A percentile compares a stretch with the other conserved stretches of the same genome.
These are phyloP conservation scores for Amanita exitialis DNA, from an alignment of 768 basidiomycete genomes.

Conservation along the genomic window DNA sequence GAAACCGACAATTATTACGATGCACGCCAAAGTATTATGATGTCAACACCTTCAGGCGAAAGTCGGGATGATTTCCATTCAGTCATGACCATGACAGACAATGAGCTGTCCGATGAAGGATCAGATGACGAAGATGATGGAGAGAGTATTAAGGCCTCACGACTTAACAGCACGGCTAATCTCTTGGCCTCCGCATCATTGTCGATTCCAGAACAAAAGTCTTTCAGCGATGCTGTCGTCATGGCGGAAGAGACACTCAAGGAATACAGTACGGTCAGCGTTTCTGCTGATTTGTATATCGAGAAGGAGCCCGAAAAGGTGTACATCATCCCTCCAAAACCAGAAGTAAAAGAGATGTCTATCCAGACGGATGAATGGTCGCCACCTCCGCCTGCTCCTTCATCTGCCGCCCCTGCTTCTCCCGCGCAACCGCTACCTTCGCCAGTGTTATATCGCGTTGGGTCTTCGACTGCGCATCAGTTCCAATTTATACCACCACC, in stretches of 20 bases:
- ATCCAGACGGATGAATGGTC: constrained; percentile 75
- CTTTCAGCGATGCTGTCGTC: constrained; percentile 18
- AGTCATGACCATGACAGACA: constrained; percentile 60
- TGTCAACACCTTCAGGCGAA: constrained; percentile 49
- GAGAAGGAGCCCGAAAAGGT: constrained; percentile 24
- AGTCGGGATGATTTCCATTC: constrained; percentile 74
- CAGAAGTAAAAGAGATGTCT: constrained; percentile 63
- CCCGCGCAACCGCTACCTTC: constrained; percentile 9
- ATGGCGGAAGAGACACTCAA: constrained; percentile 17
- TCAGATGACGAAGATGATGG: constrained; percentile 34
- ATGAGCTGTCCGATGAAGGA: constrained; percentile 48
- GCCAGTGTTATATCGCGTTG: constrained; percentile 46
- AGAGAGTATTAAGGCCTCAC: constrained; percentile 58
- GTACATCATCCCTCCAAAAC: constrained; percentile 34
- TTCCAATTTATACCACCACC: constrained; percentile 61
- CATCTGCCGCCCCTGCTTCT: constrained; percentile 15
- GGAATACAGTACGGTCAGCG: constrained; percentile 45
- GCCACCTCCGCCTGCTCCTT: constrained; percentile 29
- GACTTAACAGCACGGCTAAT: constrained; percentile 22
- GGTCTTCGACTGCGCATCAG: constrained; percentile 32
- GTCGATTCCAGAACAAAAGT: neutral
- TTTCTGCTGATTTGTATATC: constrained; percentile 25
- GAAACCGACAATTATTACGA: constrained; percentile 74
- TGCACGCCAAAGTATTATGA: constrained; percentile 60
- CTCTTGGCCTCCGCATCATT: constrained; percentile 11